Evolutionary conservation across 306 rosid genomes (phyloP), one percentile per base, ranked within the genome.

Genomic region (Vachellia pachyceras): DNA sequence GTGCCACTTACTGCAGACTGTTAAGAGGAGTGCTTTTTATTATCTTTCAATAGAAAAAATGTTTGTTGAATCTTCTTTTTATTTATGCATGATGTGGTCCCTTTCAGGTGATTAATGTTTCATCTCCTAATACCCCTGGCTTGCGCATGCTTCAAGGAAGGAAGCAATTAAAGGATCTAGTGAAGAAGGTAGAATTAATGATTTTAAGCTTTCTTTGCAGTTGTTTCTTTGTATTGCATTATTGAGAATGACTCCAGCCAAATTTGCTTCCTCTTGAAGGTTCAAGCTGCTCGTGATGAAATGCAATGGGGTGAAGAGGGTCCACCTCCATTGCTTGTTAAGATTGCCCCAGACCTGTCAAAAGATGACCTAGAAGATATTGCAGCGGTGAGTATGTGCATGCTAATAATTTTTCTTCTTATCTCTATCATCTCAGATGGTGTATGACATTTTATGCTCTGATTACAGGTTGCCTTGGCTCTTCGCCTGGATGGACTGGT

Each of bases 251-350:
- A 81, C 84, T 84, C 75, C 44, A 29, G 66, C 50, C 63, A 75
- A 72, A 7, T 79, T 82, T 77, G 11, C 83, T 81, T 69, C 82
- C 60, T 79, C 60, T 17, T 88, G 71, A 75, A 95, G 99, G 90
- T 95, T 84, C 99, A 95, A 77, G 98, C 95, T 66, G 98, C 99
- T 78, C 93, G 99, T 70, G 96, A 95, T 85, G 99, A 95, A 84
- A 95, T 95, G 99, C 99, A 95, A 90, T 95, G 98, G 99, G 99
- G 97, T 39, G 99, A 95, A 82, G 99, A 95, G 89, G 99, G 99
- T 35, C 97, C 97, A 63, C 99, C 99, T 75, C 99, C 99, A 1
- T 88, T 95, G 93, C 93, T 95, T 44, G 99, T 95, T 83, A 95
- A 95, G 90, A 95, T 95, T 73, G 99, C 99, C 73, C 99, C 98